These are phyloP conservation scores for Aleurites moluccanus DNA, from an alignment of 441 rosid species.

Conservation along the genomic window DNA sequence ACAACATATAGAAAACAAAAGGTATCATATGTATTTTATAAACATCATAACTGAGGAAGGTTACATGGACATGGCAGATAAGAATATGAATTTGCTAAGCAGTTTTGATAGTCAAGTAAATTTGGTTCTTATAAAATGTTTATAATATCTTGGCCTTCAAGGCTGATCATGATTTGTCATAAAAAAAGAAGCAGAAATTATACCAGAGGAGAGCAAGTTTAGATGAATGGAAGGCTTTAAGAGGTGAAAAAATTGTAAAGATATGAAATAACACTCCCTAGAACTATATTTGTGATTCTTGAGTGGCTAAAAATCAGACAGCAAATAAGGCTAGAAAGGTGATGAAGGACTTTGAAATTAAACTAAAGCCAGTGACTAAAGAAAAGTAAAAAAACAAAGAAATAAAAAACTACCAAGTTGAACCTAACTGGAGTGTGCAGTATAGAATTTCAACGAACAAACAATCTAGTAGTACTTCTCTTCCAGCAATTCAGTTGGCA, in stretches of 20 bases:
- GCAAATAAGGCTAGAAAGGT: background rate
- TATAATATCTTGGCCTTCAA: background rate
- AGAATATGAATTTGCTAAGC: background rate
- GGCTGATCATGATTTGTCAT: background rate
- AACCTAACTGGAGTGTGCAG: background rate
- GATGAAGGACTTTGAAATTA: background rate
- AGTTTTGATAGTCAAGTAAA: background rate
- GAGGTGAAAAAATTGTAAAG: background rate
- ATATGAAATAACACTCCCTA: background rate
- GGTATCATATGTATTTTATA: background rate
- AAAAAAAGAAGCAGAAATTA: background rate
- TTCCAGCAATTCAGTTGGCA: background rate
- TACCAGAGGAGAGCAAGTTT: background rate
- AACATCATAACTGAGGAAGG: background rate
- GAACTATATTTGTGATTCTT: background rate
- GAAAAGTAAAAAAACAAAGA: background rate
- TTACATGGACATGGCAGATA: background rate
- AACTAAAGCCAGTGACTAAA: background rate
- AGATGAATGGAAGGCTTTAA: background rate
- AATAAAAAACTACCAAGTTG: background rate
- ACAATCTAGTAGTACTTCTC: background rate
- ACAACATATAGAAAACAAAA: background rate
- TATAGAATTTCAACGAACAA: background rate
- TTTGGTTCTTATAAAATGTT: background rate
- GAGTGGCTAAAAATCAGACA: background rate